Base-by-base conservation (phyloP, 1,139 yeast genomes). In the Geotrichum australiense region DNA sequence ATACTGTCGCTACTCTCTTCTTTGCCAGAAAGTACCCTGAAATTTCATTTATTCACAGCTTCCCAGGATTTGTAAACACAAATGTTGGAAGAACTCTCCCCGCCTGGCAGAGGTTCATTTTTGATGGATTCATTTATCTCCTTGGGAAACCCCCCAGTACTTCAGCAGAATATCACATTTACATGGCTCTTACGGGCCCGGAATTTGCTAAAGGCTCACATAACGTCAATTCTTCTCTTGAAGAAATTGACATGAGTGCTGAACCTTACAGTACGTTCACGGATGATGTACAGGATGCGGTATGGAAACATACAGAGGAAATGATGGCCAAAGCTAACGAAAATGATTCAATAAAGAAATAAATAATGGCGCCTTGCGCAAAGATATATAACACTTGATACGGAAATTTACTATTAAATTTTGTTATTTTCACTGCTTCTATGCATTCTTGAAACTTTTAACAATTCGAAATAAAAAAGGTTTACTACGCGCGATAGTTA, bases 31-130 rank as follows among this genome's bases (percentile, higher is more conserved):
- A 46, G 12, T 51, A 58, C 42, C 61, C 64, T 15, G 42, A 50
- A 4, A 41, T 59, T 11, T 26, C 53, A 4, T 59, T 59, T 40
- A 45, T 43, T 22, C 64, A 59, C 47, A 49, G 49, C 12, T 43
- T 41, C 41, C 64, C 64, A 5, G 64, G 64, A 7, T 5, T 51
- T n/a, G 61, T 59, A 21, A 39, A 43, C 6, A 56, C 62, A 7
- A 47, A 47, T 12, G 48, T 49, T 27, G 21, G 21, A n/a, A 41
- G 54, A 18, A 48, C 46, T 14, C 46, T 55, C 8, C 57, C 57
- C 15, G 45, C 50, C 51, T 48, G 34, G 39, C 32, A 49, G 12
- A 42, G 54, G 18, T 34, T 4, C 15, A 41, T 47, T 5, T 16
- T 21, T 3, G 33, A 37, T 16, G 4, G 31, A 31, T 21, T 35